These are phyloP conservation scores for Byssoonygena ceratinophila DNA, from an alignment of 2,329 filamentous ascomycete species.

Conservation along the genomic window DNA sequence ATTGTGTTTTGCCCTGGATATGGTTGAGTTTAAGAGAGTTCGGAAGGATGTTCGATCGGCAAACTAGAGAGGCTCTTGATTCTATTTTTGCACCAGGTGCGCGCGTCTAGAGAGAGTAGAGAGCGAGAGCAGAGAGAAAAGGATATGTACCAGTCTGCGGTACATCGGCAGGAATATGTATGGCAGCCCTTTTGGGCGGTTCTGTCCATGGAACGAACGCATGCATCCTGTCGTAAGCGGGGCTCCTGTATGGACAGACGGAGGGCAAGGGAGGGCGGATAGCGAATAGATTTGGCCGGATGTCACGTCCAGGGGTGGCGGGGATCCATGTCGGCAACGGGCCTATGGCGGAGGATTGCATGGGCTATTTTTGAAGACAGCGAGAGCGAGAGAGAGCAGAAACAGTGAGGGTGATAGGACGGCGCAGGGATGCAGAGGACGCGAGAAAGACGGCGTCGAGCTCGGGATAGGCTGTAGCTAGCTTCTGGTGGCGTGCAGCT, in stretches of 20 bases:
- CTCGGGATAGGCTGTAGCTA: slow-evolving; percentile 9
- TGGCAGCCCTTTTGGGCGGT: not conserved
- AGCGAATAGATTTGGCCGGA: slow-evolving; percentile 11
- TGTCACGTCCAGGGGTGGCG: slow-evolving; percentile 1
- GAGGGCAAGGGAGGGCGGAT: slow-evolving; percentile 2
- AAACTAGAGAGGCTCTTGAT: slow-evolving; percentile 12
- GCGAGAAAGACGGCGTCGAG: slow-evolving; percentile 9
- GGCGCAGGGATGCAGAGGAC: not conserved
- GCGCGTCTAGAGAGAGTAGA: slow-evolving; percentile 1
- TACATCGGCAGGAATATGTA: not conserved
- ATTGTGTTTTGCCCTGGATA: slow-evolving; percentile 15
- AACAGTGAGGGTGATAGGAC: not conserved
- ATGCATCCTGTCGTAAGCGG: slow-evolving; percentile 2
- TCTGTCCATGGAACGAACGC: slow-evolving; percentile 1
- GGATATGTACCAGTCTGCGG: not conserved
- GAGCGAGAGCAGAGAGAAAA: not conserved
- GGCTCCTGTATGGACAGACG: not conserved
- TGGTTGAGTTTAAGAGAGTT: slow-evolving; percentile 13
- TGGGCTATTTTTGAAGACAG: slow-evolving; percentile 15
- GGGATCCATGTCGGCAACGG: slow-evolving; percentile 7
- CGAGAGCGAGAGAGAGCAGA: not conserved
- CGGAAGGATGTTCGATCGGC: slow-evolving; percentile 11
- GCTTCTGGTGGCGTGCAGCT: slow-evolving; percentile 12
- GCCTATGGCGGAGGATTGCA: slow-evolving; percentile 3
- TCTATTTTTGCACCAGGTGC: slow-evolving; percentile 20